Evolutionary conservation across 768 basidiomycete genomes (phyloP), one percentile per base, ranked within the genome.

Genomic region (Rhizopogon roseolus): DNA sequence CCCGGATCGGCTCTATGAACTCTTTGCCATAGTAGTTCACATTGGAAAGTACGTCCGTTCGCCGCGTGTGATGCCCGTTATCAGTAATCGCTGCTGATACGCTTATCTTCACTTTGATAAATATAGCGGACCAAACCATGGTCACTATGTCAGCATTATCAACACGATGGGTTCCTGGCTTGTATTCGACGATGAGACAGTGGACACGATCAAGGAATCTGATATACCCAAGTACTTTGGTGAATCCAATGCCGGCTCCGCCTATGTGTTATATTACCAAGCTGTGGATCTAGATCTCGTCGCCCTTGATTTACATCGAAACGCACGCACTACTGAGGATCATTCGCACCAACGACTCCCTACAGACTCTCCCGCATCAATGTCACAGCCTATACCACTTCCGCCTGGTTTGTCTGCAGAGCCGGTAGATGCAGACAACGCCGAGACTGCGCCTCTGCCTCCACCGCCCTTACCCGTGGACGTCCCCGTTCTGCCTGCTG

Each of bases 1-100:
- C 66, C 90, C 94, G 0, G 97, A 99, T 68, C 78, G 95, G 51
- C 68, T 98, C 56, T 99, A 97, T 73, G 85, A 91, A 67, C 81
- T 99, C 27, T 98, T 95, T 67, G 94, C 92, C 13, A 92, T 98
- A 54, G 95, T 99, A 34, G 93, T 99, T n/a, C 97, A 99, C 71
- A 95, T 99, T 59, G 97, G 97, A 80, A 90, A 84, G 95, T 96
- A 71, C 65, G 92, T 85, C 43, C n/a, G 28, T 66, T 22, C 59
- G 14, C 16, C 6, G 49, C 52, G 56, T 60, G 34, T 41, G 29
- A 52, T 51, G 32, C 46, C 54, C 28, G 34, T 50, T 43, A 49
- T 50, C 46, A 50, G 41, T 54, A 38, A 36, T 32, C 42, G 34
- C 34, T 9, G 39, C 53, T 62, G 53, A 66, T 50, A 17, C 58